Evolutionary conservation across 2,329 filamentous ascomycete species (phyloP), one percentile per base, ranked within the genome.

Genomic region (Clarireedia monteithiana): DNA sequence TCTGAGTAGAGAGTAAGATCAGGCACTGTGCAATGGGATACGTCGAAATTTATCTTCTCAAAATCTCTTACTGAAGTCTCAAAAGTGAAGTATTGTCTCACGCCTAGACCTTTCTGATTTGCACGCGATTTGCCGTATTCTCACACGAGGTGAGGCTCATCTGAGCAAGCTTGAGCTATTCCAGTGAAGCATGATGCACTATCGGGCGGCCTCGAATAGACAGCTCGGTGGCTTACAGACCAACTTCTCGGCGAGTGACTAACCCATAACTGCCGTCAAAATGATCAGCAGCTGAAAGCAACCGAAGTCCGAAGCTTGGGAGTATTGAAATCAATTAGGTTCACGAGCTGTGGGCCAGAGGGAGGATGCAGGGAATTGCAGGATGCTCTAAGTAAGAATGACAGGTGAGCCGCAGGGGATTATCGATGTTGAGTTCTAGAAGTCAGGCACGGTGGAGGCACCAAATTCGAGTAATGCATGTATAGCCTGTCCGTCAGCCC

Each of bases 11-110:
- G 38, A 50, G 53, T 50, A 27, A 55, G 34, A 50, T 45, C 10
- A 44, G 30, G 6, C 10, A 6, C 30, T 26, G 20, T 36, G 20
- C 42, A 55, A 40, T 55, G 47, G 50, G 27, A 55, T 48, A 23
- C 26, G 10, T 17, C 46, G 53, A 50, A 34, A 50, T 55, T 55
- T 55, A 55, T 55, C 53, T 50, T 50, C 26, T 26, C 27, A 38
- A 34, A 38, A 50, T 23, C 5, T 7, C 39, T 36, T 23, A 15
- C 4, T n/a, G 27, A 38, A 36, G 1, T 38, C 3, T 17, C 15
- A 24, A 27, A n/a, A 23, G 40, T 27, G 23, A 15, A 9, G 12
- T 20, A 10, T 15, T 20, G 6, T 20, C 12, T 36, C 26, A 38
- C 30, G 20, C 27, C 30, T 26, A 36, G 30, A 53, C 47, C 24